Evolutionary conservation across 2,329 filamentous ascomycete genomes (phyloP).

Genomic region (Colletotrichum sp.): DNA sequence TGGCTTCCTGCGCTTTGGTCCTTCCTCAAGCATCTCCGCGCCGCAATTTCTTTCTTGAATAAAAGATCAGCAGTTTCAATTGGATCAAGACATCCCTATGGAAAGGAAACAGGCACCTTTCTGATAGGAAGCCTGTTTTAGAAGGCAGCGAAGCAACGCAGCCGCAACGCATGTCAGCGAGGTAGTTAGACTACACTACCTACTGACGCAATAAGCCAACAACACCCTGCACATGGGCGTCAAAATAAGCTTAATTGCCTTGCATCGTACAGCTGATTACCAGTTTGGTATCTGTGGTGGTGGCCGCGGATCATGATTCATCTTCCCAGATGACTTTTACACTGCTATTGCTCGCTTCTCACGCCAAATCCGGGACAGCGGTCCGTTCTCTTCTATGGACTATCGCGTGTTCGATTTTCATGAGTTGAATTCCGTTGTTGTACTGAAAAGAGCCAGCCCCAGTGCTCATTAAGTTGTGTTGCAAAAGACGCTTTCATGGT

Average conservation of each 20-base stretch:
- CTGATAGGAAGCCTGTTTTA: not conserved
- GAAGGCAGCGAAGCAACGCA: not conserved
- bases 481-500: rapidly evolving
- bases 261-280: not conserved
- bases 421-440: not conserved
- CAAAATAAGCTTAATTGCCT: not conserved
- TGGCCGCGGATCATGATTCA: not conserved
- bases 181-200: not conserved
- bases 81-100: not conserved
- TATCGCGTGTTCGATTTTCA: not conserved
- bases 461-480: not conserved
- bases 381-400: rapidly evolving
- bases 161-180: not conserved
- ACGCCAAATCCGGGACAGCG: not conserved
- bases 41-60: not conserved
- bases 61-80: not conserved
- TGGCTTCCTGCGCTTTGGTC: not conserved
- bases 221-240: not conserved
- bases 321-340: not conserved
- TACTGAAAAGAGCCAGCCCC: not conserved
- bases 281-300: not conserved
- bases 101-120: not conserved
- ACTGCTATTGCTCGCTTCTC: not conserved
- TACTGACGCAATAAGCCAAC: not conserved
- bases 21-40: not conserved